Evolutionary conservation across 2,329 filamentous ascomycete species (phyloP).

Genomic region (Fusarium veterinarium): DNA sequence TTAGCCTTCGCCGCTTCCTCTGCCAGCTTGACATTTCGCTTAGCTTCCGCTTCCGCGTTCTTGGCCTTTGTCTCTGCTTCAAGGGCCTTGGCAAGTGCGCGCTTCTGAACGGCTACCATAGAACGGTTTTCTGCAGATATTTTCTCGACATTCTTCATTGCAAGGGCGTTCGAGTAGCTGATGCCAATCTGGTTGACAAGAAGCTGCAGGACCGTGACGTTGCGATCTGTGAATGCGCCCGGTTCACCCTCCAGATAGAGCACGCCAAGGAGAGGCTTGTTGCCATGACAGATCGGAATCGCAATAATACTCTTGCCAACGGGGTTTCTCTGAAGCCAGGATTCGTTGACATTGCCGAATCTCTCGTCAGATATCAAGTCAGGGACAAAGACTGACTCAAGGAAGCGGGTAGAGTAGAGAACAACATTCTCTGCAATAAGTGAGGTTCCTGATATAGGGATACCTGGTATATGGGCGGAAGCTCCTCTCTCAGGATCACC

Average conservation of each 20-base stretch:
- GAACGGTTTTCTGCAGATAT: constrained; percentile 81
- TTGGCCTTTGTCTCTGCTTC: constrained; percentile 82
- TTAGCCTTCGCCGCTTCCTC: constrained; percentile 88
- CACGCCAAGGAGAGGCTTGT: constrained; percentile 76
- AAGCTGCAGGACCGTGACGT: constrained; percentile 73
- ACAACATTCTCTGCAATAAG: constrained; percentile 82
- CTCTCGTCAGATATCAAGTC: constrained; percentile 81
- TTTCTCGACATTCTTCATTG: constrained; percentile 78
- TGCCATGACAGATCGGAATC: constrained; percentile 81
- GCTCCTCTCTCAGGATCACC: constrained; percentile 77
- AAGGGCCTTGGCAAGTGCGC: constrained; percentile 76
- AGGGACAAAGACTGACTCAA: constrained; percentile 78
- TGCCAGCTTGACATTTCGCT: constrained; percentile 82
- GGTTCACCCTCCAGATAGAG: constrained; percentile 81
- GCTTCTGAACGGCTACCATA: constrained; percentile 82
- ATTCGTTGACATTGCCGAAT: constrained; percentile 78
- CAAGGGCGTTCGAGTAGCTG: constrained; percentile 75
- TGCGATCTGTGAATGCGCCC: constrained; percentile 81
- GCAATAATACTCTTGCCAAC: constrained; percentile 80
- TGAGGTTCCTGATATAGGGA: constrained; percentile 73
- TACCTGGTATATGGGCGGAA: constrained; percentile 72
- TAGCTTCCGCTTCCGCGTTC: constrained; percentile 78
- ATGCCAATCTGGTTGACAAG: constrained; percentile 83
- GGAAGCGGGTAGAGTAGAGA: constrained; percentile 80
- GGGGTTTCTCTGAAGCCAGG: constrained; percentile 76